Evolutionary conservation across 2,329 filamentous ascomycete species (phyloP).

Genomic region (Daldinia sp.): DNA sequence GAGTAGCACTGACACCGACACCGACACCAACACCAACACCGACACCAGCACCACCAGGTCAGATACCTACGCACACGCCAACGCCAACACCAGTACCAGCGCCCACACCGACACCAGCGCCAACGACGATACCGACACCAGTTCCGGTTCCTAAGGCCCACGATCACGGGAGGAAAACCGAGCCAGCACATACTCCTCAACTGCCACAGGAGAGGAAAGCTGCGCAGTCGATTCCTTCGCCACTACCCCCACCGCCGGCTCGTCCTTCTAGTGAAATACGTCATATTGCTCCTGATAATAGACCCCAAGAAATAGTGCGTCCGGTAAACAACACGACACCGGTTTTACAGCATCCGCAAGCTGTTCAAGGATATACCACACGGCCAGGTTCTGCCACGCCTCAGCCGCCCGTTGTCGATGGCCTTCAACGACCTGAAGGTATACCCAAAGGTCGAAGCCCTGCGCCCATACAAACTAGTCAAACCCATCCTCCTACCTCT

Average conservation of each 20-base stretch:
- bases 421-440: slow-evolving; percentile 52
- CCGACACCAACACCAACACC: slow-evolving; percentile 23
- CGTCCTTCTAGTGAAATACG: slow-evolving; percentile 45
- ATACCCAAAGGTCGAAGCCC: slow-evolving; percentile 51
- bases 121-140: slow-evolving; percentile 15
- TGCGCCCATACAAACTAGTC: slow-evolving; percentile 47
- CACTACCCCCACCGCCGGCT: slow-evolving; percentile 38
- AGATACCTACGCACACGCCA: not conserved
- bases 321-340: slow-evolving; percentile 46
- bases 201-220: slow-evolving; percentile 44
- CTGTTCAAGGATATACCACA: slow-evolving; percentile 49
- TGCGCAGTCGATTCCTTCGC: slow-evolving; percentile 45
- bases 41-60: slow-evolving; percentile 12
- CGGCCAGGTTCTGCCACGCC: slow-evolving; percentile 48
- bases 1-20: slow-evolving; percentile 35
- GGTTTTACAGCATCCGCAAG: slow-evolving; percentile 57
- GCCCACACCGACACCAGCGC: not conserved
- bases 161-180: slow-evolving; percentile 39
- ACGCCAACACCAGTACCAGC: slow-evolving; percentile 16
- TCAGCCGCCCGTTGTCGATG: slow-evolving; percentile 48
- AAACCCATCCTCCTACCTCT: slow-evolving; percentile 48
- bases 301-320: slow-evolving; percentile 43
- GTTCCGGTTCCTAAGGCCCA: slow-evolving; percentile 30
- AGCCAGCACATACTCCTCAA: slow-evolving; percentile 42
- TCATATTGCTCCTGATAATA: slow-evolving; percentile 44